Evolutionary conservation across 345 rosid genomes (phyloP).

Genomic region (Citrus sinensis): DNA sequence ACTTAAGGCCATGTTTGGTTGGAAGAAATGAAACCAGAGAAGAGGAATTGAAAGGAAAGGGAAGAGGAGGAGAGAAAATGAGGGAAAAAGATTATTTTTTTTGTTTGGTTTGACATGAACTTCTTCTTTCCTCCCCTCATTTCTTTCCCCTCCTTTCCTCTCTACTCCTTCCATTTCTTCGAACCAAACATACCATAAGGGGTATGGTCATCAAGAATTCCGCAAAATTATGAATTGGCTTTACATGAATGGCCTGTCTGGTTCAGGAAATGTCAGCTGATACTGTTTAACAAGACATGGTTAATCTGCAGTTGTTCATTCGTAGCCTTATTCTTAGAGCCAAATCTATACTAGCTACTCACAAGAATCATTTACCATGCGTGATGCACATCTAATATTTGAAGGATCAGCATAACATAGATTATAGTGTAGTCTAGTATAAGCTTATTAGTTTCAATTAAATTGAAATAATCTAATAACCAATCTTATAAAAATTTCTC

Average conservation of each 20-base stretch:
- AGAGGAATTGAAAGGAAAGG: too few relatives aligned
- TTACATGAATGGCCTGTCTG: background rate
- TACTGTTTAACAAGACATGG: background rate
- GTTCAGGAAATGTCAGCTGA: background rate
- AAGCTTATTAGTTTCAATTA: background rate
- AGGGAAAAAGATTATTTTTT: too few relatives aligned
- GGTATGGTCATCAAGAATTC: background rate
- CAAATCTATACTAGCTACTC: background rate
- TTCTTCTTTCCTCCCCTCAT: too few relatives aligned
- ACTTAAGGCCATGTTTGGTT: too few relatives aligned
- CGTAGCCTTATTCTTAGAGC: background rate
- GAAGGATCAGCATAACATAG: background rate
- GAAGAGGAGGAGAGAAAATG: too few relatives aligned
- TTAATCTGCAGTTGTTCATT: background rate
- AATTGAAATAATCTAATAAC: background rate
- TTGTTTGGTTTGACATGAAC: too few relatives aligned
- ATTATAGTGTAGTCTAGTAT: background rate
- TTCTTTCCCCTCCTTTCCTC: too few relatives aligned
- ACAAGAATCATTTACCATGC: background rate
- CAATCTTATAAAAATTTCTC: background rate
- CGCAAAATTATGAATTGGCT: background rate
- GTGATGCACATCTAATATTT: background rate
- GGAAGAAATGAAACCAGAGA: too few relatives aligned
- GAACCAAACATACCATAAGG: too few relatives aligned
- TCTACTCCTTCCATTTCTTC: too few relatives aligned